These are phyloP conservation scores for Sporobolomyces pararoseus DNA, from an alignment of 768 basidiomycete genomes.

Conservation along the genomic window DNA sequence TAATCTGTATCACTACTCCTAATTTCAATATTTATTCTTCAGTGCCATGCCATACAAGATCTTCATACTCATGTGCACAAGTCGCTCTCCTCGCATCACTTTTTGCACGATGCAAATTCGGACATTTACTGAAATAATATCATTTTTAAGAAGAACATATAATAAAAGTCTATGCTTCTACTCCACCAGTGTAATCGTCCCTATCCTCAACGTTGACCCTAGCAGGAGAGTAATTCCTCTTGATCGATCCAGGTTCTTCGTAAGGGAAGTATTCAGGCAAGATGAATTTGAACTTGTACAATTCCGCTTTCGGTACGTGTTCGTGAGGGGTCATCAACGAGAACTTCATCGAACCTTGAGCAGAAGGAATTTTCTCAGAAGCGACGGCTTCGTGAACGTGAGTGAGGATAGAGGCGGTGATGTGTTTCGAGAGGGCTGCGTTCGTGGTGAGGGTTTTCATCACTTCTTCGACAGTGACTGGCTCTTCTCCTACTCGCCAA, in stretches of 20 bases:
- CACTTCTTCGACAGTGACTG: slow-evolving; percentile 87
- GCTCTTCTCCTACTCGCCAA: slow-evolving; percentile 73
- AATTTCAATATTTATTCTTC: too few relatives aligned
- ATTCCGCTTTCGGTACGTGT: slow-evolving; percentile 58
- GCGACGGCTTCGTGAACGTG: slow-evolving; percentile 57
- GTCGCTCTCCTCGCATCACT: too few relatives aligned
- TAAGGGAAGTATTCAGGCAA: slow-evolving; percentile 68
- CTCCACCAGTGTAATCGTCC: slow-evolving; percentile 18
- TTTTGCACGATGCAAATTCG: too few relatives aligned
- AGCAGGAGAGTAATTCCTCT: slow-evolving; percentile 5
- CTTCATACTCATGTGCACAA: too few relatives aligned
- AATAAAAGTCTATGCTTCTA: neutral
- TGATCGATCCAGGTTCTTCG: slow-evolving; percentile 12
- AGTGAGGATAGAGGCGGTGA: slow-evolving; percentile 51
- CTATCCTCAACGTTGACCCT: slow-evolving; percentile 10
- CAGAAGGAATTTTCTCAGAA: slow-evolving; percentile 60
- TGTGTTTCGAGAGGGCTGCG: slow-evolving; percentile 73
- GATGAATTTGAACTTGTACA: slow-evolving; percentile 67
- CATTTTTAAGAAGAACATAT: too few relatives aligned
- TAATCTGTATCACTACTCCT: too few relatives aligned
- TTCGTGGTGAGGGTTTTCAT: slow-evolving; percentile 82
- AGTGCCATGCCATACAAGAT: too few relatives aligned
- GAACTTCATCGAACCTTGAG: slow-evolving; percentile 76
- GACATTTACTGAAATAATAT: too few relatives aligned
- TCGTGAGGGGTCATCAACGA: slow-evolving; percentile 70